phyloP scores from a whole-genome alignment of 2,329 filamentous ascomycete genomes.

The Aspergillus terreus region DNA sequence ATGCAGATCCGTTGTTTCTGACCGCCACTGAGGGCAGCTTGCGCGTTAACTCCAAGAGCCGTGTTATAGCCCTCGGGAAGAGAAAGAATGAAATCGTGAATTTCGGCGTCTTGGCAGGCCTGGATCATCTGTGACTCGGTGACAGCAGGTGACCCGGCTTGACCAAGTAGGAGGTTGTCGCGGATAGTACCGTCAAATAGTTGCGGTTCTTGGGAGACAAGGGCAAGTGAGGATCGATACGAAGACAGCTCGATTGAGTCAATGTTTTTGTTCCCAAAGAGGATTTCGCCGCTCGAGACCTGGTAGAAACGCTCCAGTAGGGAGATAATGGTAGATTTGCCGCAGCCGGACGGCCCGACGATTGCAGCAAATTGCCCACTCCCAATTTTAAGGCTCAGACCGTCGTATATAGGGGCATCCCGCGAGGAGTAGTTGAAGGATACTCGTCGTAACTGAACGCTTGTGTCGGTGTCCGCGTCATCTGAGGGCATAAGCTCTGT shows the following conservation, averaged over 20 bases:
- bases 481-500: neutral
- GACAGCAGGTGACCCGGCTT: constrained; percentile 17
- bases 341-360: constrained; percentile 56
- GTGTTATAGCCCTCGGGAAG: constrained; percentile 52
- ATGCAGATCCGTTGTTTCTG: constrained; percentile 57
- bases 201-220: constrained; percentile 72
- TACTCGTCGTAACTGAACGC: neutral
- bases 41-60: constrained; percentile 48
- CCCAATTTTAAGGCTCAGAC: constrained; percentile 28
- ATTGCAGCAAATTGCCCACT: constrained; percentile 53
- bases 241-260: constrained; percentile 54
- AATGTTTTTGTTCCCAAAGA: constrained; percentile 62
- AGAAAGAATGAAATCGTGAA: constrained; percentile 51
- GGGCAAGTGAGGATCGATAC: constrained; percentile 63
- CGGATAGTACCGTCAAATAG: constrained; percentile 67
- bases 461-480: neutral
- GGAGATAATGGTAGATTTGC: constrained; percentile 65
- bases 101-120: constrained; percentile 51
- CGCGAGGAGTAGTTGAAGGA: neutral
- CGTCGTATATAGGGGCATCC: neutral
- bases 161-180: constrained; percentile 60
- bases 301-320: constrained; percentile 68
- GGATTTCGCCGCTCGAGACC: constrained; percentile 59
- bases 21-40: constrained; percentile 50
- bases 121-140: constrained; percentile 42